Evolutionary conservation across 208 protist species (phyloP).

Genomic region (Trypanosoma mega): DNA sequence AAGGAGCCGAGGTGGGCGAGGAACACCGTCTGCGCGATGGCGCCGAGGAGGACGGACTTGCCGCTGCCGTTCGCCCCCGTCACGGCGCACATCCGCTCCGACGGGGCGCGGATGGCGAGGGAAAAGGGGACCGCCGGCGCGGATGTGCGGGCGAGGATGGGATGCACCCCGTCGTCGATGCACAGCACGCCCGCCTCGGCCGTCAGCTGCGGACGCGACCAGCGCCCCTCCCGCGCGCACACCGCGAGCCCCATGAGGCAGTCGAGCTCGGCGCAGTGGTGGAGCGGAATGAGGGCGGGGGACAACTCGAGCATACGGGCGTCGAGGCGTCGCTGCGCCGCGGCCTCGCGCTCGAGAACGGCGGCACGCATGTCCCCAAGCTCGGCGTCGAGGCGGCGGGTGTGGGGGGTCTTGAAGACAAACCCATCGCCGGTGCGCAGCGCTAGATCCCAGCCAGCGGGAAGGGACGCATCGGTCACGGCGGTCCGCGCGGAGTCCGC

Average conservation of each 20-base stretch:
- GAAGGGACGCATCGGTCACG: neutral
- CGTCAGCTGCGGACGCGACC: slow-evolving; percentile 43
- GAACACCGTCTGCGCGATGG: slow-evolving; percentile 92
- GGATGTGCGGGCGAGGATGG: slow-evolving; percentile 49
- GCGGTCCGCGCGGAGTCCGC: neutral
- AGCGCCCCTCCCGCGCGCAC: slow-evolving; percentile 63
- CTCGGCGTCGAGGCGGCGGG: slow-evolving; percentile 59
- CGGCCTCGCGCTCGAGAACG: slow-evolving; percentile 58
- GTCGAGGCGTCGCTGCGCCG: slow-evolving; percentile 60
- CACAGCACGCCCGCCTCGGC: slow-evolving; percentile 35
- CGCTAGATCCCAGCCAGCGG: slow-evolving; percentile 29
- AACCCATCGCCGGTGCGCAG: slow-evolving; percentile 41
- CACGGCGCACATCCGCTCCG: slow-evolving; percentile 64
- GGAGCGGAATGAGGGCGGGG: slow-evolving; percentile 55
- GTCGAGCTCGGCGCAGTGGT: slow-evolving; percentile 64
- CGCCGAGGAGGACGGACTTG: slow-evolving; percentile 91
- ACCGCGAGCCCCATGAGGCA: slow-evolving; percentile 70
- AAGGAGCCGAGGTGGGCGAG: slow-evolving; percentile 93
- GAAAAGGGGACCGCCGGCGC: slow-evolving; percentile 59
- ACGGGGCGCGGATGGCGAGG: slow-evolving; percentile 25
- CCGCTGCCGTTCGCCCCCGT: slow-evolving; percentile 89
- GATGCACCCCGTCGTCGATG: slow-evolving; percentile 71
- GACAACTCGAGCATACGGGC: slow-evolving; percentile 57
- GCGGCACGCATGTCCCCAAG: slow-evolving; percentile 73
- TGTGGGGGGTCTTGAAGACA: slow-evolving; percentile 68